These are phyloP conservation scores for Helenozyma rhizophorensis DNA, from an alignment of 805 yeast genomes.

Conservation along the genomic window DNA sequence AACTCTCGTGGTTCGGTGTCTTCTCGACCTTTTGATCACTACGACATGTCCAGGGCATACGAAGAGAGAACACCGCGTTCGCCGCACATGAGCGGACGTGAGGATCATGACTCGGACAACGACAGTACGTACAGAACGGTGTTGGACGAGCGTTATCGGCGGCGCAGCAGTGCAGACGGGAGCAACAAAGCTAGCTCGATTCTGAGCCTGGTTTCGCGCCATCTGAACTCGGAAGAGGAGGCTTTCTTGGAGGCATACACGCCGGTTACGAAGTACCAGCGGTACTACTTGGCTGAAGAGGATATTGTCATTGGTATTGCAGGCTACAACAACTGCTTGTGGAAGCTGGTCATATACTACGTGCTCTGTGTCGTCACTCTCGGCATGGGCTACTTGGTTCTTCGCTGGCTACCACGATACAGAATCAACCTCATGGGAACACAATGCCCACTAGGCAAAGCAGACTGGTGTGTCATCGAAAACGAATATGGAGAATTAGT, in stretches of 20 bases:
- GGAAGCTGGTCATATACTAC: slow-evolving; percentile 47
- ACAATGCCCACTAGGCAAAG: slow-evolving; percentile 64
- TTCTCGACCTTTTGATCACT: slow-evolving; percentile 5
- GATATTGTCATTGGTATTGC: slow-evolving; percentile 94
- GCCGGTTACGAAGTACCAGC: slow-evolving; percentile 54
- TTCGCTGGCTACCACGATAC: slow-evolving; percentile 85
- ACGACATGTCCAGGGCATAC: slow-evolving; percentile 5
- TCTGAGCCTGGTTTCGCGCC: slow-evolving; percentile 5
- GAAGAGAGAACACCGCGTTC: slow-evolving; percentile 11
- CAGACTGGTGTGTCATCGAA: slow-evolving; percentile 93
- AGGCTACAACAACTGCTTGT: slow-evolving; percentile 61
- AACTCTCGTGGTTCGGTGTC: slow-evolving; percentile 21
- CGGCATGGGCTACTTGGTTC: slow-evolving; percentile 68
- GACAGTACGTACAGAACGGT: slow-evolving; percentile 22
- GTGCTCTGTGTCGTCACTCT: slow-evolving; percentile 52
- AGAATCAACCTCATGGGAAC: slow-evolving; percentile 65
- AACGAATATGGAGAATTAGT: slow-evolving; percentile 87
- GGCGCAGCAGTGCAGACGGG: slow-evolving; percentile 15
- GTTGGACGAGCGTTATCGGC: slow-evolving; percentile 23
- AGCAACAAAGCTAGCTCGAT: slow-evolving; percentile 5
- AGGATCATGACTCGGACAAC: slow-evolving; percentile 11
- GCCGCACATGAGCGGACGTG: slow-evolving; percentile 3
- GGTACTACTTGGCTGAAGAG: slow-evolving; percentile 92
- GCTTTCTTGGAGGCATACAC: slow-evolving; percentile 10
- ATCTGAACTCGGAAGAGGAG: slow-evolving; percentile 4